Evolutionary conservation across 108 stramenopile genomes (phyloP).

Genomic region (Cyclostephanos invisitatus): DNA sequence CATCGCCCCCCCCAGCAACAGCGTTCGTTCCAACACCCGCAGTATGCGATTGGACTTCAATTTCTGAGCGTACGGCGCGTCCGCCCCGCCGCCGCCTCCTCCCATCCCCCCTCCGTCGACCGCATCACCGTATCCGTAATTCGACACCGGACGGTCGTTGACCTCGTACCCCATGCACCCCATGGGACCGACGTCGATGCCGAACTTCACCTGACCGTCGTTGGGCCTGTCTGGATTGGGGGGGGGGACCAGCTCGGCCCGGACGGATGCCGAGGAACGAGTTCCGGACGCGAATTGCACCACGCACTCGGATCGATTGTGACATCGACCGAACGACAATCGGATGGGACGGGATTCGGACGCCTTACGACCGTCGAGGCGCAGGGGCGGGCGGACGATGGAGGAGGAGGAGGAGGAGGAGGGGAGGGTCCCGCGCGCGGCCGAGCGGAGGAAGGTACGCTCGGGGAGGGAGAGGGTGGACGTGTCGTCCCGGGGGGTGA

Average conservation of each 20-base stretch:
- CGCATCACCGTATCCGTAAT: conserved; percentile 20
- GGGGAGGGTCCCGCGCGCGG: conserved; percentile 43
- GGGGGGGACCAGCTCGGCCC: conserved; percentile 74
- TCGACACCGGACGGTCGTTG: conserved; percentile 51
- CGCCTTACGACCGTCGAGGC: conserved; percentile 69
- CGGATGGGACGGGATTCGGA: conserved; percentile 73
- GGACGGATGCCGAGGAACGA: conserved; percentile 54
- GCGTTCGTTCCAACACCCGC: conserved; percentile 69
- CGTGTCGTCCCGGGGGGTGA: conserved; percentile 67
- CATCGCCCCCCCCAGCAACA: conserved; percentile 73
- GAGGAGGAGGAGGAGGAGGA: conserved; percentile 2
- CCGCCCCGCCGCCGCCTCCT: conserved; percentile 47
- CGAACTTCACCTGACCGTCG: conserved; percentile 83
- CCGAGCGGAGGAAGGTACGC: conserved; percentile 65
- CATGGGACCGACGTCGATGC: conserved; percentile 88
- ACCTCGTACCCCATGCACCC: conserved; percentile 74
- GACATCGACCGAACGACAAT: conserved; percentile 61
- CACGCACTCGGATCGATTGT: conserved; percentile 73
- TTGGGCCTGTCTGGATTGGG: conserved; percentile 84
- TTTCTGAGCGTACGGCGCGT: conserved; percentile 39
- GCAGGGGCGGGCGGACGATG: conserved; percentile 23
- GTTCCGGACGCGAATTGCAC: conserved; percentile 77
- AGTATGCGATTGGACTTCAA: conserved; percentile 76
- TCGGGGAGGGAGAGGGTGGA: conserved; percentile 71
- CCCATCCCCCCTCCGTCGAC: conserved; percentile 51